A percentile compares a stretch with the other conserved stretches of the same genome.
These are phyloP conservation scores for Alternaria novae-zelandiae DNA, from an alignment of 2,329 filamentous ascomycete genomes.

Conservation along the genomic window DNA sequence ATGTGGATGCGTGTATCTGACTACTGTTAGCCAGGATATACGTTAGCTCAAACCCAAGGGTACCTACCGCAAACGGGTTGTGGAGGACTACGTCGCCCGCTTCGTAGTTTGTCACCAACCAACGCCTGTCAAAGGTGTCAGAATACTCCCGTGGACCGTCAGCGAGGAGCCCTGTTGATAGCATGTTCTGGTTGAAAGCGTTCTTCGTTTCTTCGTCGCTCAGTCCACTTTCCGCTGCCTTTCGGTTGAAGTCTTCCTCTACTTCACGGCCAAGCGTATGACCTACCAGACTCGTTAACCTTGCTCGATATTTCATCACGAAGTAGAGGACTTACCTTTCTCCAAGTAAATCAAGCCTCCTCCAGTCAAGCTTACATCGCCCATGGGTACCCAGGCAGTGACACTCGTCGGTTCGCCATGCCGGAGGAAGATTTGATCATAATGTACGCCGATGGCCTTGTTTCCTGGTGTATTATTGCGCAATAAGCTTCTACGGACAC, in stretches of 20 bases:
- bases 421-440: conserved; percentile 65
- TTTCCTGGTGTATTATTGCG: conserved; percentile 64
- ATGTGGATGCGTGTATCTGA: conserved; percentile 64
- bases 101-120: conserved; percentile 62
- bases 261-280: conserved; percentile 57
- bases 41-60: too few species aligned
- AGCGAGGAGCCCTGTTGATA: conserved; percentile 60
- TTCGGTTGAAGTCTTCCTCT: conserved; percentile 58
- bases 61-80: conserved; percentile 35
- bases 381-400: conserved; percentile 65
- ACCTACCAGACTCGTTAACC: conserved; percentile 28
- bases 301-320: background rate
- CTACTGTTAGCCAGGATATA: conserved; percentile 9
- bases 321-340: conserved; percentile 39
- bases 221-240: conserved; percentile 58
- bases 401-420: conserved; percentile 62
- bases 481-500: conserved; percentile 58
- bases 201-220: conserved; percentile 58
- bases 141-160: conserved; percentile 57
- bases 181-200: conserved; percentile 64
- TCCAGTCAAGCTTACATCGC: conserved; percentile 60
- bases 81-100: conserved; percentile 58
- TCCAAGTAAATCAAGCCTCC: conserved; percentile 68
- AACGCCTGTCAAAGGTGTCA: conserved; percentile 53
- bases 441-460: conserved; percentile 66